A percentile compares a stretch with the other conserved stretches of the same genome.
Conservation (phyloP, 1,139 yeast species). For the Pichia sp. region DNA sequence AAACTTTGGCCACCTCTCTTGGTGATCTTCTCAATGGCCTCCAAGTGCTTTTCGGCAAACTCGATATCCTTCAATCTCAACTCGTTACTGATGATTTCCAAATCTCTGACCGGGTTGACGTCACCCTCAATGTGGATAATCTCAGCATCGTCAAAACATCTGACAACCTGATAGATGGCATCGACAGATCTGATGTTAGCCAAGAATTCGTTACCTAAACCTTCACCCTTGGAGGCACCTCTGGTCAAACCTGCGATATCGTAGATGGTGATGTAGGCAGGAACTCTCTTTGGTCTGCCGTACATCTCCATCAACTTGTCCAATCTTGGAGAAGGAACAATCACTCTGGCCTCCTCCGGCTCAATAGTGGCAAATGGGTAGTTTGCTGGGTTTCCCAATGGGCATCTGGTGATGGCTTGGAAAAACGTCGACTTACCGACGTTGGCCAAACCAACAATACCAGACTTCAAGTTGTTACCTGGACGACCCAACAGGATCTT, state of each 20-base stretch:
- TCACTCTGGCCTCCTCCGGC: constrained; percentile 97
- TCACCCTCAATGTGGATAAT: constrained; percentile 98
- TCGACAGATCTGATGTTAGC: constrained; percentile 97
- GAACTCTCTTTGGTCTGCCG: constrained; percentile 60
- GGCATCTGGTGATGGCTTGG: constrained; percentile 85
- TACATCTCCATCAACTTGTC: constrained; percentile 51
- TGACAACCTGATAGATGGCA: constrained; percentile 95
- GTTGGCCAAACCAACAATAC: constrained; percentile 95
- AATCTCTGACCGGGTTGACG: constrained; percentile 92
- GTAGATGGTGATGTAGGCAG: constrained; percentile 89
- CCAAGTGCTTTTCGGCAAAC: constrained; percentile 87
- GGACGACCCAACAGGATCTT: constrained; percentile 95
- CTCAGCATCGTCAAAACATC: constrained; percentile 98
- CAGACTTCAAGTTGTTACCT: constrained; percentile 93
- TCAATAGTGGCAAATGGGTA: constrained; percentile 98
- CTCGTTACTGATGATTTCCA: constrained; percentile 88
- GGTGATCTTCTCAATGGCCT: constrained; percentile 79
- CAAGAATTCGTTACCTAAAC: constrained; percentile 96
- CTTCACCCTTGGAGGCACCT: constrained; percentile 98
- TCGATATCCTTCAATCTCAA: constrained; percentile 95
- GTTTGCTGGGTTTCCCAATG: constrained; percentile 96
- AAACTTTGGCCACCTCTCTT: constrained; percentile 94
- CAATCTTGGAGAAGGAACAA: constrained; percentile 90
- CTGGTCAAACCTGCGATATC: constrained; percentile 98
- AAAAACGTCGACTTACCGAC: constrained; percentile 93